phyloP scores from a whole-genome alignment of 2,329 filamentous ascomycete genomes.

The Alternaria hordeiaustralica region DNA sequence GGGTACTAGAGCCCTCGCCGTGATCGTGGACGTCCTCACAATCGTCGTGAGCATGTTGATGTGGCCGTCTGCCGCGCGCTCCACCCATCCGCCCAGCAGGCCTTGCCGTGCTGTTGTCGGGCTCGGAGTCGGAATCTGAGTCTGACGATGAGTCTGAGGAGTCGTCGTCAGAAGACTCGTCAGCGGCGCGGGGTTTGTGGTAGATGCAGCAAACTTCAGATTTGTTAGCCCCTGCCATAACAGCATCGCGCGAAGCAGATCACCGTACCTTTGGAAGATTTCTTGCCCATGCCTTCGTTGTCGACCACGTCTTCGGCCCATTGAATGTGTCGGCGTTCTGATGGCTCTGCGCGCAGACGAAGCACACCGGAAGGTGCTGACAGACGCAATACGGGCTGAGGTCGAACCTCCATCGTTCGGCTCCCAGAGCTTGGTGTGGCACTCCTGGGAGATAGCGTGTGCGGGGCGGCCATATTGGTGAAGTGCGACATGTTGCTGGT shows the following conservation, averaged over 20 bases:
- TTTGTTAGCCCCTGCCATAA: not conserved
- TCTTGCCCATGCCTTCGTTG: conserved; percentile 93
- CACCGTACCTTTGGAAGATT: conserved; percentile 83
- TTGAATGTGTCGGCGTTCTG: conserved; percentile 70
- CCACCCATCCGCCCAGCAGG: conserved; percentile 42
- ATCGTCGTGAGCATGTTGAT: conserved; percentile 34
- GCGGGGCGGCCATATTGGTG: conserved; percentile 30
- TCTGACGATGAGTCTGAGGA: conserved; percentile 63
- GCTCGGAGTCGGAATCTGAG: conserved; percentile 61
- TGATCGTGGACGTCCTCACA: conserved; percentile 51
- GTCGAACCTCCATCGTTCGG: conserved; percentile 32
- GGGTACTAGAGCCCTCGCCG: conserved; percentile 49
- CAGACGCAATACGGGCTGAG: conserved; percentile 42
- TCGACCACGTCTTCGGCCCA: conserved; percentile 95
- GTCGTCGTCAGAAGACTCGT: conserved; percentile 79
- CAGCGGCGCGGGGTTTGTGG: conserved; percentile 72
- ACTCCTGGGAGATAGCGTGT: conserved; percentile 25
- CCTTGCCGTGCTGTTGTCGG: conserved; percentile 57
- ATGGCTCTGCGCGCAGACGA: conserved; percentile 51
- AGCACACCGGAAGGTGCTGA: conserved; percentile 46
- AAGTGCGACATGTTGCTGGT: conserved; percentile 71
- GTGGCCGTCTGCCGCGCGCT: conserved; percentile 31
- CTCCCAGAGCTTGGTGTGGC: conserved; percentile 29
- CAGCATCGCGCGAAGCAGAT: not conserved
- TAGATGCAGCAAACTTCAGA: conserved; percentile 95